Base-by-base conservation (phyloP, 108 stramenopile species). In the Licmophora abbreviata region DNA sequence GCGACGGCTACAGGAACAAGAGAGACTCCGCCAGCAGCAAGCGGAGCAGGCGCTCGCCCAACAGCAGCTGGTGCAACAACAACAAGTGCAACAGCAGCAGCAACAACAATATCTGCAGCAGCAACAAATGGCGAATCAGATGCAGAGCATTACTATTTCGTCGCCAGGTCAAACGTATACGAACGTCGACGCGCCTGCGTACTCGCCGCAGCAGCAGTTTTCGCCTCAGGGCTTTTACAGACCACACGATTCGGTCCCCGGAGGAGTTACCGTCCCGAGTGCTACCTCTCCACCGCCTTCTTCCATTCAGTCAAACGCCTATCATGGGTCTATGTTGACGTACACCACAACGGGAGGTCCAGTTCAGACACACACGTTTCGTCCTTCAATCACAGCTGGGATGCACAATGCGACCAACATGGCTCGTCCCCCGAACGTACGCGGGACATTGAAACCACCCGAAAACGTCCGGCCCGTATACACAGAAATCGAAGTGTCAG, bases 401-500 rank as follows among this genome's bases (percentile, higher is more conserved):
- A 73, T 76, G 76, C 67, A 66, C 51, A 63, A 56, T 34, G 20
- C 37, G 3, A 35, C 40, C 15, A 42, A 34, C 8, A 41, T 30
- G 14, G 42, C 21, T 37, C 50, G 25, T 22, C 37, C 44, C 27
- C 53, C 46, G 35, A 29, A 40, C 33, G 59, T 50, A 29, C 59
- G 54, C 21, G 49, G 69, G 25, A 42, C 62, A 6, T 37, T 62
- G 12, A 26, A 36, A 18, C 52, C 60, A 41, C 71, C 79, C 9
- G 61, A 70, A 9, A 61, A 63, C 0, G 76, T 84, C 21, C 26
- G 68, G 14, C 64, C 84, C 2, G 51, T 64, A 21, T 90, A 81
- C 41, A 67, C 66, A 2, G 50, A 64, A 37, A 63, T 90, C 9
- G 33, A 32, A 5, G 72, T 82, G 35, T 58, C 57, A 22, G 81